These are phyloP conservation scores for Fusarium pseudograminearum DNA, from an alignment of 2,329 filamentous ascomycete genomes.

Conservation along the genomic window DNA sequence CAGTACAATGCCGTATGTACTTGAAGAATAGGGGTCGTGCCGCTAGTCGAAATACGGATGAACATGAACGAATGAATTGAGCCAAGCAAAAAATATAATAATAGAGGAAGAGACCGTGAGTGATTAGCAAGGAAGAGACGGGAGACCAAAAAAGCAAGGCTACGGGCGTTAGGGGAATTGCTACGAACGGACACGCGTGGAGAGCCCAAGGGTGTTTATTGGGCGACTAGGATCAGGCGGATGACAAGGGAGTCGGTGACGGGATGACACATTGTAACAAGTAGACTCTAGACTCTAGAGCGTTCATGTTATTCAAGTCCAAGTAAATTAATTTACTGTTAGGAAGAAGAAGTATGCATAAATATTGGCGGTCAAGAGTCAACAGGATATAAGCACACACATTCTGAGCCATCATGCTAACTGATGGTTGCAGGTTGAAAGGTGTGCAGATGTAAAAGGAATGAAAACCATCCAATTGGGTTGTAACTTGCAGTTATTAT, in stretches of 20 bases:
- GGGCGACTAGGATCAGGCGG: conserved; percentile 33
- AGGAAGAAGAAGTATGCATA: neutral
- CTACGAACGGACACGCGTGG: conserved; percentile 29
- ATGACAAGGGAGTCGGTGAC: conserved; percentile 33
- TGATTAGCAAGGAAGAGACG: conserved; percentile 2
- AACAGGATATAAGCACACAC: neutral
- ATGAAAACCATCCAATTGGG: conserved; percentile 17
- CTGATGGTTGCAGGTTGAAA: neutral
- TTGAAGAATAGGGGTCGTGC: neutral
- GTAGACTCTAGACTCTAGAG: neutral
- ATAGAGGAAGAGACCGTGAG: conserved; percentile 5
- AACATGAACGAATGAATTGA: conserved; percentile 7
- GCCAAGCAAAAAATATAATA: neutral
- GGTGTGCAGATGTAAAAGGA: neutral
- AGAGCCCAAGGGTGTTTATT: conserved; percentile 33
- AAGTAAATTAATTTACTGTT: neutral
- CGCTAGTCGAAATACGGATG: neutral
- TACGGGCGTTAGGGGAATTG: conserved; percentile 23
- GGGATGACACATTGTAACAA: conserved; percentile 30
- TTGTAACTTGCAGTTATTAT: conserved; percentile 2
- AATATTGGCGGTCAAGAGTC: neutral
- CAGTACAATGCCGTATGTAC: neutral
- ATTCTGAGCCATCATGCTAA: neutral
- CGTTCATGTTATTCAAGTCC: neutral
- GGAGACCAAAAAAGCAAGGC: conserved; percentile 30